These are phyloP conservation scores for Phenoliferia sp. DNA, from an alignment of 1,284 basidiomycete species.

Conservation along the genomic window DNA sequence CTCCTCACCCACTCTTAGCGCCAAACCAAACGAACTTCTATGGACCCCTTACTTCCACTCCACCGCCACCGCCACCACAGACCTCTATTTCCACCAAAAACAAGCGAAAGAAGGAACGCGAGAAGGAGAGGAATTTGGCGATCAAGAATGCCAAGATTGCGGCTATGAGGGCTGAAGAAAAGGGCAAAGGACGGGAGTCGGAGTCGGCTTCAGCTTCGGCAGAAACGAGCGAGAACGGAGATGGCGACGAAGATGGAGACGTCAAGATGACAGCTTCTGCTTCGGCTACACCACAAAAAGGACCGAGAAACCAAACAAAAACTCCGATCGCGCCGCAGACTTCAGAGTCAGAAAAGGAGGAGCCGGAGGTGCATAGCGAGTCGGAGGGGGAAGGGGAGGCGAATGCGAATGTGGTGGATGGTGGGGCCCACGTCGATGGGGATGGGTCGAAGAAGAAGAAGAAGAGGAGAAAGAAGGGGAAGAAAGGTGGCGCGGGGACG, in stretches of 20 bases:
- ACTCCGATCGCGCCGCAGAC: neutral
- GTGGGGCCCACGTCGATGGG: neutral
- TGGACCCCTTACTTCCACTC: neutral
- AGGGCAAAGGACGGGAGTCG: neutral
- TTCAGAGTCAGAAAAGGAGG: neutral
- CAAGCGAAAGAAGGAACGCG: slow-evolving; percentile 1
- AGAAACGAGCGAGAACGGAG: too few species aligned
- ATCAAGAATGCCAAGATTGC: neutral
- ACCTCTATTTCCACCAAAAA: neutral
- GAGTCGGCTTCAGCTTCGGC: too few species aligned
- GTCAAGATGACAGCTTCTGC: neutral
- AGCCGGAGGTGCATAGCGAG: too few species aligned
- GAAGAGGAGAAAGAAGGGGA: slow-evolving; percentile 14
- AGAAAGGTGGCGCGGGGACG: neutral
- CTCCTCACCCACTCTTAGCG: neutral
- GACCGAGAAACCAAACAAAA: neutral
- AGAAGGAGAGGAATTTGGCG: too few species aligned
- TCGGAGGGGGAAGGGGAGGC: neutral
- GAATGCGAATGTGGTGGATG: neutral
- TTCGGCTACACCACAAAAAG: neutral
- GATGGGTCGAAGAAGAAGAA: slow-evolving; percentile 6
- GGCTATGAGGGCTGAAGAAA: neutral
- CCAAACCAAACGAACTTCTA: neutral
- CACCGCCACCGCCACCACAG: neutral
- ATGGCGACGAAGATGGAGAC: neutral